Conservation (phyloP, 768 basidiomycete species). For the Collybia mongolica region DNA sequence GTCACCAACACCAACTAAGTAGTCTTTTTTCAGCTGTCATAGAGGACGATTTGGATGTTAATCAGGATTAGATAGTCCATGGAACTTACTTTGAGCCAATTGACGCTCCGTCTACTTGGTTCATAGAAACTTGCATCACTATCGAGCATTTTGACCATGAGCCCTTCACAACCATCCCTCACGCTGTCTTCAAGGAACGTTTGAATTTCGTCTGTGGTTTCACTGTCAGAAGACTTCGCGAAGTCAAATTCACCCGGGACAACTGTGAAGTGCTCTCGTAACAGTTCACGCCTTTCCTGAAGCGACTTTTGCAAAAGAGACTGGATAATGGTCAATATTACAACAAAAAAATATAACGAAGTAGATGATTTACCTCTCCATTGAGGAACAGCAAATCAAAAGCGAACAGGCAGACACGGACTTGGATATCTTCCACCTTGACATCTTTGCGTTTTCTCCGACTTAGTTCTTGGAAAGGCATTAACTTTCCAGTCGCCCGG, state of each 20-base stretch:
- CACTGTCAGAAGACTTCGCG: conserved; percentile 87
- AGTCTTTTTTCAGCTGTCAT: conserved; percentile 94
- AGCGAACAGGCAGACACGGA: conserved; percentile 93
- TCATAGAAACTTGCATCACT: conserved; percentile 92
- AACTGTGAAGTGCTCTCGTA: conserved; percentile 75
- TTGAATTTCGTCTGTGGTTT: conserved; percentile 92
- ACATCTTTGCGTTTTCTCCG: conserved; percentile 96
- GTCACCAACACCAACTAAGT: conserved; percentile 93
- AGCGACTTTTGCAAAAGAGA: conserved; percentile 79
- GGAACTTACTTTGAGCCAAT: conserved; percentile 88
- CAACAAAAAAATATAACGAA: not conserved
- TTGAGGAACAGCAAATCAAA: conserved; percentile 97
- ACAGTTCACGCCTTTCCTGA: conserved; percentile 69
- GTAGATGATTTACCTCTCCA: conserved; percentile 71
- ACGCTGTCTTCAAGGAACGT: conserved; percentile 93
- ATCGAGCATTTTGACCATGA: conserved; percentile 99
- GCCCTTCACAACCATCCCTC: conserved; percentile 97
- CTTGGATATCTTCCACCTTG: conserved; percentile 95
- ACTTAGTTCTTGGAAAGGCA: conserved; percentile 98
- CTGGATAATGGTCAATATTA: conserved; percentile 36
- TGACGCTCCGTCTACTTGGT: conserved; percentile 91
- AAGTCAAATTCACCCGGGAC: conserved; percentile 92
- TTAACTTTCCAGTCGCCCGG: conserved; percentile 73
- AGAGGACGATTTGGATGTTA: not conserved
- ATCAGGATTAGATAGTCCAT: not conserved